Evolutionary conservation across 768 basidiomycete genomes (phyloP).

Genomic region (Polyporus arcularius): DNA sequence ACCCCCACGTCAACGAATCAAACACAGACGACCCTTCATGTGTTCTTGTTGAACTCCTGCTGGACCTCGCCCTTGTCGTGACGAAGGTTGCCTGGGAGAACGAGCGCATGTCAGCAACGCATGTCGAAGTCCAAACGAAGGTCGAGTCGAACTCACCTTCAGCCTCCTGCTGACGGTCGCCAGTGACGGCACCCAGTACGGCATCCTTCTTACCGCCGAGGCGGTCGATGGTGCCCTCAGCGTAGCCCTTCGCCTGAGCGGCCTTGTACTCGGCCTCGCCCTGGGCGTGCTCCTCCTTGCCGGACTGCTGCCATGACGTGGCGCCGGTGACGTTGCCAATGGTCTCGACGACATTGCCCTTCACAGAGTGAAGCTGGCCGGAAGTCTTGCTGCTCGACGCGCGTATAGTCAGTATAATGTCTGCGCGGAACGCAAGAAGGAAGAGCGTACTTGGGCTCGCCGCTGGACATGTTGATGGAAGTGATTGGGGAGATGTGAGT

Average conservation of each 20-base stretch:
- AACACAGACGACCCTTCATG: too few species aligned
- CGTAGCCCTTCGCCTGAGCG: conserved; percentile 51
- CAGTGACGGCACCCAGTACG: conserved; percentile 54
- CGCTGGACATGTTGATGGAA: neutral
- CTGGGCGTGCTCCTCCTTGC: conserved; percentile 50
- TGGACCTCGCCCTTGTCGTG: conserved; percentile 24
- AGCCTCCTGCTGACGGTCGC: conserved; percentile 51
- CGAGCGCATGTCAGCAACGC: neutral
- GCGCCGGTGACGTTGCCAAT: conserved; percentile 47
- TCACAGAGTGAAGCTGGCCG: conserved; percentile 42
- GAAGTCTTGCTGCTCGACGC: conserved; percentile 34
- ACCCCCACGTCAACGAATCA: too few species aligned
- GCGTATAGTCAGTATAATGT: neutral
- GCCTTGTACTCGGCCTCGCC: conserved; percentile 50
- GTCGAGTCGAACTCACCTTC: conserved; percentile 37
- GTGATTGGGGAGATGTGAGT: neutral
- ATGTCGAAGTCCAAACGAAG: neutral
- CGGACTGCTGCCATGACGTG: conserved; percentile 43
- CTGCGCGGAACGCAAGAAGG: neutral
- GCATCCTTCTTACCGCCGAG: conserved; percentile 54
- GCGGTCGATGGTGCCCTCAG: conserved; percentile 48
- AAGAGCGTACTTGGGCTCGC: neutral
- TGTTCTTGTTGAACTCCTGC: conserved; percentile 21
- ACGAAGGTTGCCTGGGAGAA: conserved; percentile 16
- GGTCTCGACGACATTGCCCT: conserved; percentile 40